Percentiles rank a stretch among this genome's conserved stretches.
These are phyloP conservation scores for Fomitopsis schrenkii DNA, from an alignment of 1,284 basidiomycete species.

Conservation along the genomic window DNA sequence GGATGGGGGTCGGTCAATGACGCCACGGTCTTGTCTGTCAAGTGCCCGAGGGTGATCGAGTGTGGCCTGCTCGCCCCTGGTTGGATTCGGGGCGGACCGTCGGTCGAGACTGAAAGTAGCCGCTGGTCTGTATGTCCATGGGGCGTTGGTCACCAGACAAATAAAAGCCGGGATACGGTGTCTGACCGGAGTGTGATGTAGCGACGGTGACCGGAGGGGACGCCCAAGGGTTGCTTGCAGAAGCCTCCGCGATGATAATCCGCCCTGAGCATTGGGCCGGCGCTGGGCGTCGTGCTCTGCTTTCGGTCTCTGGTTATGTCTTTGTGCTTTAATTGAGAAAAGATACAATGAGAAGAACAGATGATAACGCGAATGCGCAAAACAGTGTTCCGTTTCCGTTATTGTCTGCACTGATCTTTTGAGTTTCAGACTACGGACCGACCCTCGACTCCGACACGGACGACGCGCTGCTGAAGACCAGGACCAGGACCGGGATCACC, in stretches of 20 bases:
- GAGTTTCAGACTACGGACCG: not conserved
- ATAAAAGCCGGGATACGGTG: not conserved
- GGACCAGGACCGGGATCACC: not conserved
- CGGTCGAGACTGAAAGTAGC: not conserved
- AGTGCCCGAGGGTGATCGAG: not conserved
- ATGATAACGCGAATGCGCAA: not conserved
- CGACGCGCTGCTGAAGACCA: not conserved
- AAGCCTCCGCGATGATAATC: not conserved
- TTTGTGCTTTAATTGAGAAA: not conserved
- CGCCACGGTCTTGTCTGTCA: not conserved
- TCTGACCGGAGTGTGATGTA: not conserved
- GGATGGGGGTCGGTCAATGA: not conserved
- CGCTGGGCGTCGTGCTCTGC: not conserved
- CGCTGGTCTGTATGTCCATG: not conserved
- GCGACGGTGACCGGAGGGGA: not conserved
- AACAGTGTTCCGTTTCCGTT: not conserved
- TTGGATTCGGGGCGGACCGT: not conserved
- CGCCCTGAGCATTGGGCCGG: not conserved
- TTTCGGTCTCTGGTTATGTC: not conserved
- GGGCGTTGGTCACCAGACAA: not conserved
- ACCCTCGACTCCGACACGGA: not conserved
- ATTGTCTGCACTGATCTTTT: not conserved
- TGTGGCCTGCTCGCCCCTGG: not conserved
- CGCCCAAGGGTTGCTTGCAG: not conserved
- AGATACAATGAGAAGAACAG: not conserved